Evolutionary conservation across 2,329 filamentous ascomycete species (phyloP).

Genomic region (Ceratocystis albifundus): DNA sequence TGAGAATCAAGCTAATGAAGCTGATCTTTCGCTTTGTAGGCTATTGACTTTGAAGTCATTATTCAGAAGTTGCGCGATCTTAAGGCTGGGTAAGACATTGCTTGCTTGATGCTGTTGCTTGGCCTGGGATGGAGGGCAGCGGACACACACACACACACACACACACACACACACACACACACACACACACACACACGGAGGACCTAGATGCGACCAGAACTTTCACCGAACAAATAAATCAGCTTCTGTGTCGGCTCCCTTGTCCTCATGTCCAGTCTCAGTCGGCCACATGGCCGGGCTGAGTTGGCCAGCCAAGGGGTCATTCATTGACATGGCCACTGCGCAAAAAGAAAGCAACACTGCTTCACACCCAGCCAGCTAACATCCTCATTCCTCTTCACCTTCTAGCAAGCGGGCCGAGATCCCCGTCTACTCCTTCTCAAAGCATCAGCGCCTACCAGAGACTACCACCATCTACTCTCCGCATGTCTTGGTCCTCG

Average conservation of each 20-base stretch:
- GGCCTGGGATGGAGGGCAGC: too few species aligned
- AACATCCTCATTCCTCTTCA: background rate
- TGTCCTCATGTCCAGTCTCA: too few species aligned
- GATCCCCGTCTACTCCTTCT: conserved; percentile 90
- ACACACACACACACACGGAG: too few species aligned
- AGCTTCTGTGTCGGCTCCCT: too few species aligned
- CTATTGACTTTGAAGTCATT: conserved; percentile 86
- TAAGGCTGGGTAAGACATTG: conserved; percentile 65
- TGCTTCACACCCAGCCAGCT: background rate
- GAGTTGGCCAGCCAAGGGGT: too few species aligned
- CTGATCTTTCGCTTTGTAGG: conserved; percentile 32
- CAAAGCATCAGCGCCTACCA: conserved; percentile 69
- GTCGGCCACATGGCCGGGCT: too few species aligned
- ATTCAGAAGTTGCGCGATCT: conserved; percentile 69
- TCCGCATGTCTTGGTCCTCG: conserved; percentile 85
- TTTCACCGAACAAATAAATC: too few species aligned
- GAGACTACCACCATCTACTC: conserved; percentile 87
- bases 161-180: too few species aligned
- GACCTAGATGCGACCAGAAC: too few species aligned
- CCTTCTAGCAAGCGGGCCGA: conserved; percentile 63
- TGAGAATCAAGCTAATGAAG: background rate
- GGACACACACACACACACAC: too few species aligned
- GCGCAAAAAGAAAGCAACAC: background rate
- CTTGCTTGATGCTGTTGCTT: too few species aligned
- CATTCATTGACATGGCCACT: too few species aligned